Conservation (phyloP, 176 grass and related monocot species). For the Poa pratensis region DNA sequence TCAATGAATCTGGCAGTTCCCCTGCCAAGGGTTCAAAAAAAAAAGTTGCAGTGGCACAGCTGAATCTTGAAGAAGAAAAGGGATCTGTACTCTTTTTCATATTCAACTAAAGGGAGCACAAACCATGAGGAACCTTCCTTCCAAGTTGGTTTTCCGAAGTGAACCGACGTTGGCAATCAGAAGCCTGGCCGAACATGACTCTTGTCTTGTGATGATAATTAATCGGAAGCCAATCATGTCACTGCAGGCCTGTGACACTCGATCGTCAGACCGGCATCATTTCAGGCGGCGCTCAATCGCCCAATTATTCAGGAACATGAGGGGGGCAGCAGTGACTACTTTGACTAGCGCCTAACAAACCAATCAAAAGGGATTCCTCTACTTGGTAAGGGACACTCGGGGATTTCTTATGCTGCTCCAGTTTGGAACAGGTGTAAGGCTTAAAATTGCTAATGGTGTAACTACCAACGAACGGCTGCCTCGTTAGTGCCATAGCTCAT, state of each 20-base stretch:
- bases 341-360: constrained; percentile 14
- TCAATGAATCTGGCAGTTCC: too few relatives aligned
- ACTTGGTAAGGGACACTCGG: neutral
- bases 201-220: constrained; percentile 6
- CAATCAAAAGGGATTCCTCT: constrained; percentile 14
- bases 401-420: neutral
- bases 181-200: constrained; percentile 19
- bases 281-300: constrained; percentile 19
- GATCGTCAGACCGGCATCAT: constrained; percentile 8
- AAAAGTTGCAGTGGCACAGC: neutral
- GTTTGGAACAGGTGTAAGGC: neutral
- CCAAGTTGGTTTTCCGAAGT: neutral
- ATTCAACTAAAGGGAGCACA: neutral
- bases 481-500: neutral
- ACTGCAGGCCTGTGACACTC: constrained; percentile 25
- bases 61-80: neutral
- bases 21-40: too few relatives aligned
- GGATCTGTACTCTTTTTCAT: neutral
- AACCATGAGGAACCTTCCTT: neutral
- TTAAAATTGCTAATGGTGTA: neutral
- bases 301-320: constrained; percentile 27
- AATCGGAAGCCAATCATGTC: constrained; percentile 33
- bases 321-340: neutral
- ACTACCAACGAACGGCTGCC: neutral
- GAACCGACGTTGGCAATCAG: constrained; percentile 12